Evolutionary conservation across 1,284 basidiomycete species (phyloP).

Genomic region (Vanrija sp.): DNA sequence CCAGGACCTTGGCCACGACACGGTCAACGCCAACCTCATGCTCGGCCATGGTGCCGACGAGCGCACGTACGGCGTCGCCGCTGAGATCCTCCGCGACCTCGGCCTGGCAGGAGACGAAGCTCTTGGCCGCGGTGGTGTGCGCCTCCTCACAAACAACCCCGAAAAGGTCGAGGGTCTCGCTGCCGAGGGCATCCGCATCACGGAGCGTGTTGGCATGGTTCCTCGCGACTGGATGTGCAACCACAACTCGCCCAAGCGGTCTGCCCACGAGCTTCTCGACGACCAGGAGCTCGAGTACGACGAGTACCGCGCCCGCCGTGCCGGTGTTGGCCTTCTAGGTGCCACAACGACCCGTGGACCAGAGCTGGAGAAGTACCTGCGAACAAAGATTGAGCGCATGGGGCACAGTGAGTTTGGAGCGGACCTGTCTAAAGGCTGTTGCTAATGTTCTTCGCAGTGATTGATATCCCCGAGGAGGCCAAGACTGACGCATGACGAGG

Average conservation of each 20-base stretch:
- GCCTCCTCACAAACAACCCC: constrained; percentile 94
- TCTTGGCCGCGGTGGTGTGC: constrained; percentile 61
- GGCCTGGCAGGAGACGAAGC: constrained; percentile 61
- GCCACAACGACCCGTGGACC: constrained; percentile 72
- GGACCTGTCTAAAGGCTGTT: background rate
- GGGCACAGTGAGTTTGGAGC: constrained; percentile 63
- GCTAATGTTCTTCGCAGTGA: background rate
- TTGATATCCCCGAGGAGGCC: background rate
- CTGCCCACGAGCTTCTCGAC: constrained; percentile 20
- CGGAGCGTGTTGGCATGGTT: constrained; percentile 89
- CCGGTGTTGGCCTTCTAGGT: constrained; percentile 80
- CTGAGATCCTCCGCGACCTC: constrained; percentile 82
- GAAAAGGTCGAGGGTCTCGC: constrained; percentile 89
- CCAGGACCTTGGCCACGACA: constrained; percentile 97
- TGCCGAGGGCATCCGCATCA: constrained; percentile 73
- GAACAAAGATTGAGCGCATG: constrained; percentile 95
- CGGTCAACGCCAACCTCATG: constrained; percentile 93
- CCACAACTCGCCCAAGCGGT: constrained; percentile 6
- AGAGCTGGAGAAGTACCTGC: constrained; percentile 91
- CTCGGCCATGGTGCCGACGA: constrained; percentile 94
- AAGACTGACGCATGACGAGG: too few species aligned
- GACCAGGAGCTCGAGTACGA: constrained; percentile 44
- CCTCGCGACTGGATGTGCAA: constrained; percentile 75
- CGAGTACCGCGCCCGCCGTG: constrained; percentile 54
- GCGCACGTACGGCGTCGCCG: constrained; percentile 86